These are phyloP conservation scores for Acanthamoeba triangularis DNA, from an alignment of 208 protist species.

Conservation along the genomic window DNA sequence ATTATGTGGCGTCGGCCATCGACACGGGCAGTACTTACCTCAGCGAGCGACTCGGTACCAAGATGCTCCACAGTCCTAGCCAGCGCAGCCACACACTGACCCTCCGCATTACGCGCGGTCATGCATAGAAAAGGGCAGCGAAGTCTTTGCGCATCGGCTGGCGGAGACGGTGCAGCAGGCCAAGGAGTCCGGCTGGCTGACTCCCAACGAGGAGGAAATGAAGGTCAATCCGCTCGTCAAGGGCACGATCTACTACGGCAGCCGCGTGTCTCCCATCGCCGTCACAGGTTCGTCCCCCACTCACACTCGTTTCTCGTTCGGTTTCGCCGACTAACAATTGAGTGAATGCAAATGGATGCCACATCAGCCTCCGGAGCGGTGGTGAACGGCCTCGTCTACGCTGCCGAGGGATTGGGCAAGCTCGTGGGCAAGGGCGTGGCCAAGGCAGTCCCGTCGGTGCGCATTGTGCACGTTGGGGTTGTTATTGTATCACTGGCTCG, in stretches of 20 bases:
- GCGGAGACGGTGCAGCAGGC: not conserved
- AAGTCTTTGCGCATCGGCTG: slow-evolving; percentile 15
- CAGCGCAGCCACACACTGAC: too few species aligned
- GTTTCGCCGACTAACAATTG: too few species aligned
- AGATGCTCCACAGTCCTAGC: too few species aligned
- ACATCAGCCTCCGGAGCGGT: slow-evolving; percentile 32
- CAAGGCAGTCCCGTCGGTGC: not conserved
- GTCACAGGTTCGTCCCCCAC: not conserved
- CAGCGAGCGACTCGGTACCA: slow-evolving; percentile 5
- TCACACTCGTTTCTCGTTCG: too few species aligned
- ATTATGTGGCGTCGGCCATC: not conserved
- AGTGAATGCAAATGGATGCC: not conserved
- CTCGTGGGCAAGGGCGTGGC: slow-evolving; percentile 27
- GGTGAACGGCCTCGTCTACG: slow-evolving; percentile 35
- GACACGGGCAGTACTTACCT: not conserved
- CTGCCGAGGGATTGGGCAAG: slow-evolving; percentile 8
- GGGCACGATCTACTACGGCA: slow-evolving; percentile 35
- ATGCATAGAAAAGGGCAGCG: slow-evolving; percentile 39
- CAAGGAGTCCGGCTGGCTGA: slow-evolving; percentile 39
- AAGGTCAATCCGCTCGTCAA: slow-evolving; percentile 54
- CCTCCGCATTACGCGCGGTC: not conserved
- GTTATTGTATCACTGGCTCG: not conserved
- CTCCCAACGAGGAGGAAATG: slow-evolving; percentile 33
- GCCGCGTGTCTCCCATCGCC: slow-evolving; percentile 20
- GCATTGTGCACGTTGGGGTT: not conserved